Percentiles rank a stretch among this genome's conserved stretches.
phyloP scores from a whole-genome alignment of 73 alveolate genomes.

The Paramecium biaurelia region DNA sequence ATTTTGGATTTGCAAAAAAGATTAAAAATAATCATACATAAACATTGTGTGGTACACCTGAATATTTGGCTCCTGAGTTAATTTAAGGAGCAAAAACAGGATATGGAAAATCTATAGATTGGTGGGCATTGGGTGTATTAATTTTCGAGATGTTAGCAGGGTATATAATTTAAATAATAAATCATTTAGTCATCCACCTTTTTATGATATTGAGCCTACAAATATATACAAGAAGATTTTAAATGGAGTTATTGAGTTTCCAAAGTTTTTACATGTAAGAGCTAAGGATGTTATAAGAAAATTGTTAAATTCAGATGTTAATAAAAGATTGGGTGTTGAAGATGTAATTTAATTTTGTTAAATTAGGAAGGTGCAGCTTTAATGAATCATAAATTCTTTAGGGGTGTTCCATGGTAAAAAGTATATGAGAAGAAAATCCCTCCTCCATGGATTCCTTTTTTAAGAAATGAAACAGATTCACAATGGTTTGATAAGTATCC shows the following conservation, averaged over 20 bases:
- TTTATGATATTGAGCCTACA: constrained; percentile 77
- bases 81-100: constrained; percentile 72
- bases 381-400: constrained; percentile 49
- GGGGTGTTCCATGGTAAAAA: constrained; percentile 55
- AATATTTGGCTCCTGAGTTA: constrained; percentile 81
- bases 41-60: constrained; percentile 80
- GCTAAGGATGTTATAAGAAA: constrained; percentile 55
- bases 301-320: constrained; percentile 49
- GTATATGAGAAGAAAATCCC: constrained; percentile 37
- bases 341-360: constrained; percentile 48
- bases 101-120: constrained; percentile 78
- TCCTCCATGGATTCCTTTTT: constrained; percentile 64
- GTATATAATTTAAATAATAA: not conserved
- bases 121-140: constrained; percentile 86
- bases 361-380: constrained; percentile 48
- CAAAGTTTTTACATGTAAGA: constrained; percentile 61
- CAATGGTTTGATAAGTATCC: constrained; percentile 58
- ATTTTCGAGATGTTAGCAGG: constrained; percentile 82
- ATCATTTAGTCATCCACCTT: constrained; percentile 77
- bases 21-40: constrained; percentile 65
- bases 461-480: constrained; percentile 49
- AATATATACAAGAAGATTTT: constrained; percentile 65
- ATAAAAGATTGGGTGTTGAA: constrained; percentile 52
- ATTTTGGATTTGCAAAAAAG: constrained; percentile 85
- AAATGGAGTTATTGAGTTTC: constrained; percentile 57